Evolutionary conservation across 805 yeast species (phyloP).

Genomic region (Yarrowia hollandica): DNA sequence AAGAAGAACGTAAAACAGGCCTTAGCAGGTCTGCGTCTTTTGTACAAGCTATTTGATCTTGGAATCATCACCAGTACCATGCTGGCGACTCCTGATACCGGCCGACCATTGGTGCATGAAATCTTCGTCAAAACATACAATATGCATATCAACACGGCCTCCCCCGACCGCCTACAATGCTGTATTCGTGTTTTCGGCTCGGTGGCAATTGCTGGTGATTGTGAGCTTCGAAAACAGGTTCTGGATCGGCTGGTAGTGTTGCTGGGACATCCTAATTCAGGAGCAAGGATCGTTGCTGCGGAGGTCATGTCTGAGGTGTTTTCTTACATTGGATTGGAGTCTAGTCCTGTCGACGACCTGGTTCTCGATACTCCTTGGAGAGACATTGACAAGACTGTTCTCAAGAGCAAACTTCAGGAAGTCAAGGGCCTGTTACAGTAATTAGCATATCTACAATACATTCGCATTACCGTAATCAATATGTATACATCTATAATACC

Average conservation of each 20-base stretch:
- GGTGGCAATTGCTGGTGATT: background rate
- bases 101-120: conserved; percentile 46
- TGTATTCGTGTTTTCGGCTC: conserved; percentile 15
- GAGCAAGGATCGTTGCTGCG: background rate
- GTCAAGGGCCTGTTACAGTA: background rate
- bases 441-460: no score
- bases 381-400: background rate
- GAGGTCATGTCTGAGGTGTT: conserved; percentile 1
- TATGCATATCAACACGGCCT: conserved; percentile 51
- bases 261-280: background rate
- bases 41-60: background rate
- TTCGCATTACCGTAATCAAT: no score
- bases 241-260: background rate
- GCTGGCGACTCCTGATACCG: conserved; percentile 62
- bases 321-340: background rate
- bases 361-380: conserved; percentile 19
- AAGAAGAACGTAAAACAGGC: background rate
- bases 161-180: conserved; percentile 4
- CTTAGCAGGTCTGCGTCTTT: background rate
- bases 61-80: conserved; percentile 45
- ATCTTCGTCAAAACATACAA: conserved; percentile 47
- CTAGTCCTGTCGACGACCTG: background rate
- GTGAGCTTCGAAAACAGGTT: background rate
- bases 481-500: no score
- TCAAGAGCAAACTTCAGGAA: background rate